Conservation (phyloP, 805 yeast genomes). For the Candida wancherniae region DNA sequence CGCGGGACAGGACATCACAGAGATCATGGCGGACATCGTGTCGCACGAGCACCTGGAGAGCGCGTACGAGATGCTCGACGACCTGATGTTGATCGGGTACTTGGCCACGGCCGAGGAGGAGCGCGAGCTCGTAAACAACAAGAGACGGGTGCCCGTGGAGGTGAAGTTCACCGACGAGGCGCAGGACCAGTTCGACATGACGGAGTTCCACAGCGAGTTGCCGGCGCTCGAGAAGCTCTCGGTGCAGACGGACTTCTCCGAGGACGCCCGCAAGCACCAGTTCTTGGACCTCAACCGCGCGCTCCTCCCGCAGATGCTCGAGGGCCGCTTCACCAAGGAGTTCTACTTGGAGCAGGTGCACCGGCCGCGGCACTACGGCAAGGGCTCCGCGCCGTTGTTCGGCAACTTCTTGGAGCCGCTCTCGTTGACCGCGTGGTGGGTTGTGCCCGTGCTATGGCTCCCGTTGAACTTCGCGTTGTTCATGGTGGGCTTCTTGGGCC, state of each 20-base stretch:
- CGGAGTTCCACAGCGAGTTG: slow-evolving; percentile 51
- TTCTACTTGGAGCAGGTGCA: slow-evolving; percentile 95
- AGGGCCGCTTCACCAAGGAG: slow-evolving; percentile 73
- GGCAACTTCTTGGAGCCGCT: slow-evolving; percentile 94
- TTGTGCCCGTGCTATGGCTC: slow-evolving; percentile 82
- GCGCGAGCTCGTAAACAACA: slow-evolving; percentile 58
- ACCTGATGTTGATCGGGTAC: slow-evolving; percentile 73
- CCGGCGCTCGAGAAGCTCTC: slow-evolving; percentile 71
- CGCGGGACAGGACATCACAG: slow-evolving; percentile 63
- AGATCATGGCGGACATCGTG: slow-evolving; percentile 65
- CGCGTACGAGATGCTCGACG: slow-evolving; percentile 83
- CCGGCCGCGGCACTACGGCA: slow-evolving; percentile 96
- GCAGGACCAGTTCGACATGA: slow-evolving; percentile 25
- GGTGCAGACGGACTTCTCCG: slow-evolving; percentile 70
- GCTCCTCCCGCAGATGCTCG: slow-evolving; percentile 71
- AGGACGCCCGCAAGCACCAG: slow-evolving; percentile 71
- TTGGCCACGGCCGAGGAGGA: slow-evolving; percentile 81
- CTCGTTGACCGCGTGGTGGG: slow-evolving; percentile 91
- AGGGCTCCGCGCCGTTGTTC: slow-evolving; percentile 92
- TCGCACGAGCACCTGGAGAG: slow-evolving; percentile 79
- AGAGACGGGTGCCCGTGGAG: slow-evolving; percentile 54
- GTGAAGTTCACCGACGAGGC: slow-evolving; percentile 35
- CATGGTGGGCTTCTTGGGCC: slow-evolving; percentile 50
- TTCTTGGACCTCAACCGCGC: slow-evolving; percentile 86
- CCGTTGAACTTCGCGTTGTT: slow-evolving; percentile 70